Conservation (phyloP, 2,329 filamentous ascomycete genomes). For the Apiospora sp. region DNA sequence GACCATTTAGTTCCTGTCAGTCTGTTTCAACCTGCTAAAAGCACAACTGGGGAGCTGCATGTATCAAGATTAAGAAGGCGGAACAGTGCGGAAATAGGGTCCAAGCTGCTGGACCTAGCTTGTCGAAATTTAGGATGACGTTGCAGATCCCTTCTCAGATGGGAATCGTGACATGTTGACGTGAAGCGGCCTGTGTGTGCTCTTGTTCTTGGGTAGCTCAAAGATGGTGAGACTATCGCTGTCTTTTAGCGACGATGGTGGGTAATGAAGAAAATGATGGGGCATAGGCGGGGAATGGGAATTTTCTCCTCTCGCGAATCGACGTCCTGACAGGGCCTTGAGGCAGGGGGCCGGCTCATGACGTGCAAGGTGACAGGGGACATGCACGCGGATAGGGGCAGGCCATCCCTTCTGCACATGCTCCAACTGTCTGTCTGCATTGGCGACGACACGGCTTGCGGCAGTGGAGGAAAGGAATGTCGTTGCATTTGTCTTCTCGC, state of each 20-base stretch:
- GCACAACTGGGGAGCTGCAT: neutral
- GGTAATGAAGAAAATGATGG: neutral
- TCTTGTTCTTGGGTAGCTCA: neutral
- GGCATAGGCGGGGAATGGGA: conserved; percentile 1
- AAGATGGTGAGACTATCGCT: neutral
- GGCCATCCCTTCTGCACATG: neutral
- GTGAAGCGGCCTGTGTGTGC: conserved; percentile 2
- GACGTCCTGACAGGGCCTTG: neutral
- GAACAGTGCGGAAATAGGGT: conserved; percentile 11
- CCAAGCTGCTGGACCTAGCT: neutral
- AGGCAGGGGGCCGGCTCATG: neutral
- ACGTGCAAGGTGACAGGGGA: neutral
- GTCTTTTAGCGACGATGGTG: neutral
- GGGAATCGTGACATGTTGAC: conserved; percentile 1
- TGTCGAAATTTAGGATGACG: neutral
- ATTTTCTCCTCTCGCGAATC: conserved; percentile 11
- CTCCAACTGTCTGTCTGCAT: neutral
- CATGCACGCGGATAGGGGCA: conserved; percentile 4
- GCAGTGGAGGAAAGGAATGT: neutral
- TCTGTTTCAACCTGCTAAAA: neutral
- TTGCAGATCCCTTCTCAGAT: neutral
- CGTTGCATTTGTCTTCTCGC: neutral
- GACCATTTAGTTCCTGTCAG: neutral
- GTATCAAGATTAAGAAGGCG: neutral
- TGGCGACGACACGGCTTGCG: neutral